Evolutionary conservation across 164 flowering plant species (phyloP), one percentile per base, ranked within the genome.

Genomic region (Echeveria elegans): DNA sequence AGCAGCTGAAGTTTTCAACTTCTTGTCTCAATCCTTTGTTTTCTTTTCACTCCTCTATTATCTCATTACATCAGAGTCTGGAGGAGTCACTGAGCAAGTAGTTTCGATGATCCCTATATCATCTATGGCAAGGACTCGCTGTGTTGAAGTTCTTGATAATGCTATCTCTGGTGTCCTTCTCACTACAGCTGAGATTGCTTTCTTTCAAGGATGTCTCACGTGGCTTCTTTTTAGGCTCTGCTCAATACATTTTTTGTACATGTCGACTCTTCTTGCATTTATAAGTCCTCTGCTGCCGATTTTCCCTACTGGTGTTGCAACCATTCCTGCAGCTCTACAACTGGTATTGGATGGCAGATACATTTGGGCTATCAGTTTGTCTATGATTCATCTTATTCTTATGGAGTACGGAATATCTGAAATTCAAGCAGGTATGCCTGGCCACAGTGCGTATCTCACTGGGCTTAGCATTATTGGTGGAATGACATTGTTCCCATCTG

Each of bases 381-480:
- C 85, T 1, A 61, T 77, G 19, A 72, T 83, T 69, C 99, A 95
- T 77, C 83, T 88, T 53, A 74, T 76, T 65, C 86, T 92, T 52
- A 78, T 89, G 87, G 91, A 86, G 15, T 92, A 85, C 69, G 97
- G 97, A 0, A 76, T 85, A 45, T 71, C 87, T 8, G 91, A 85
- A 71, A 95, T 95, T 70, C 99, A 80, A 66, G 97, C 84, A 72
- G 92, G 85, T 63, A 77, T 88, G 63, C 96, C 97, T 30, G 96
- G 96, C 37, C 76, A 89, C 41, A 91, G 77, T 72, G 80, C 81
- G 2, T 95, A 91, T 73, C 89, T 95, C 32, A 95, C 96, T 0
- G 99, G 94, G 12, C 93, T 95, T 31, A 95, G 99, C 78, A 92
- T 95, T 66, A 77, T 95, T 68, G 99, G 97, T 67, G 99, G 99